phyloP scores from a whole-genome alignment of 2,329 filamentous ascomycete genomes.

The Sclerotinia subarctica region DNA sequence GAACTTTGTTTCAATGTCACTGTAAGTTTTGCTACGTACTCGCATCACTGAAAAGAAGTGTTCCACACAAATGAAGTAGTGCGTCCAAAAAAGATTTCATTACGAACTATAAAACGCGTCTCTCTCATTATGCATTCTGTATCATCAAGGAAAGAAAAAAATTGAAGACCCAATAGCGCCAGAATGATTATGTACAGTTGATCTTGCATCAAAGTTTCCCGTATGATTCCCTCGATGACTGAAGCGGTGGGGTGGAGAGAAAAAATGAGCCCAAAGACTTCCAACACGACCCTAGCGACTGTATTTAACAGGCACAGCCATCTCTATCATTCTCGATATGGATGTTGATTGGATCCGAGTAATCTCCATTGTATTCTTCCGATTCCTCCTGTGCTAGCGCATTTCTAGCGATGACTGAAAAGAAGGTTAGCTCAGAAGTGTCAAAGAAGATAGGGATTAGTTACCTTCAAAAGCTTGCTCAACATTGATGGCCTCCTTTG shows the following conservation, averaged over 20 bases:
- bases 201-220: constrained; percentile 18
- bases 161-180: constrained; percentile 36
- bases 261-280: constrained; percentile 18
- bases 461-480: constrained; percentile 74
- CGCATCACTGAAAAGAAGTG: background rate
- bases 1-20: constrained; percentile 7
- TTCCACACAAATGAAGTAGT: background rate
- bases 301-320: constrained; percentile 79
- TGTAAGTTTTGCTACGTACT: background rate
- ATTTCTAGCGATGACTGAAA: constrained; percentile 86
- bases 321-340: constrained; percentile 92
- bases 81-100: constrained; percentile 1
- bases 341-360: constrained; percentile 97
- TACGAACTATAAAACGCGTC: constrained; percentile 12
- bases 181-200: constrained; percentile 37
- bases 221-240: constrained; percentile 10
- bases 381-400: constrained; percentile 95
- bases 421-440: constrained; percentile 14
- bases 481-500: constrained; percentile 97
- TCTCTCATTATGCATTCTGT: constrained; percentile 31
- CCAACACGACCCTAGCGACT: constrained; percentile 8
- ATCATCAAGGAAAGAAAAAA: constrained; percentile 28
- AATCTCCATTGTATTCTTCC: constrained; percentile 95
- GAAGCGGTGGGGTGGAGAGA: background rate
- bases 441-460: background rate